Percentiles rank a stretch among this genome's conserved stretches.
Conservation (phyloP, 441 rosid genomes). For the Eruca vesicaria region DNA sequence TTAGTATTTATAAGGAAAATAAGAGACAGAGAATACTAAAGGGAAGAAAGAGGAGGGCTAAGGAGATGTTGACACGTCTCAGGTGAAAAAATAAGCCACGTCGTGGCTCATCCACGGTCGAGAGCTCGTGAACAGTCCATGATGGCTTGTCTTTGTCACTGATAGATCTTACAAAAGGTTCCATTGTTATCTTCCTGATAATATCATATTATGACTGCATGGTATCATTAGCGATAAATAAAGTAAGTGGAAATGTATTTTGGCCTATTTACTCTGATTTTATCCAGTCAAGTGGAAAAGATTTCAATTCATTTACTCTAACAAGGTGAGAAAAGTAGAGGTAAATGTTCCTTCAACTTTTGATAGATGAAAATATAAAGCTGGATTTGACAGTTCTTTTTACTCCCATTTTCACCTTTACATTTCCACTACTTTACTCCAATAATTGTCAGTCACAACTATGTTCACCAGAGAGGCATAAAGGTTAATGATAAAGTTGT, state of each 20-base stretch:
- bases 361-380: not conserved
- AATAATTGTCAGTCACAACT: not conserved
- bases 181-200: not conserved
- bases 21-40: not conserved
- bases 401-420: not conserved
- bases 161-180: not conserved
- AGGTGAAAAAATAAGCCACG: not conserved
- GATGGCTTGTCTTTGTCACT: not conserved
- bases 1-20: not conserved
- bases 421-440: not conserved
- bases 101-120: slow-evolving; percentile 10
- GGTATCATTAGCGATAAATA: not conserved
- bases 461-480: no score
- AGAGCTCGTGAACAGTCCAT: not conserved
- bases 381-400: not conserved
- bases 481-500: not conserved
- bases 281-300: not conserved
- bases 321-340: not conserved
- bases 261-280: no score
- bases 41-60: not conserved
- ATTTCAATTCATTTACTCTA: not conserved
- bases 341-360: not conserved
- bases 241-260: not conserved
- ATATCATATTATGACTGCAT: not conserved
- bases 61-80: not conserved